Conservation (phyloP, 1,139 yeast species). For the Hemisphaericaspora xylanilytica region DNA sequence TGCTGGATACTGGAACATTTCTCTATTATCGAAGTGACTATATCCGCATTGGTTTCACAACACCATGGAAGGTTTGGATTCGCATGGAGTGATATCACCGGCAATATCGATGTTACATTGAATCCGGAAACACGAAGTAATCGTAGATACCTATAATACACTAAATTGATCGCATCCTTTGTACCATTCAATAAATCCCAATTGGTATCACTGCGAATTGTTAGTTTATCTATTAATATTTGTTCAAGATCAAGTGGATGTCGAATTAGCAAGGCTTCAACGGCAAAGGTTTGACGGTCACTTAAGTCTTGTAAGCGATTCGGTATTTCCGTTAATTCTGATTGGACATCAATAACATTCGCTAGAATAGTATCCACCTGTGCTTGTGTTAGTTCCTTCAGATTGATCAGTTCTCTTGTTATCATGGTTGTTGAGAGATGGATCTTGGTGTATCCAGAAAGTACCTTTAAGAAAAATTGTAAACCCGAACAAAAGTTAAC, state of each 20-base stretch:
- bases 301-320: neutral
- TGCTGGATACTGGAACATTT: constrained; percentile 2
- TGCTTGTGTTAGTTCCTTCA: constrained; percentile 2
- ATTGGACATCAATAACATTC: neutral
- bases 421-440: neutral
- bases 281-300: neutral
- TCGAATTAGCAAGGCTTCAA: neutral
- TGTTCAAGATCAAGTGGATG: neutral
- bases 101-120: constrained; percentile 4
- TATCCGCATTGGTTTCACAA: constrained; percentile 13
- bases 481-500: neutral
- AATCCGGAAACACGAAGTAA: neutral
- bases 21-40: constrained; percentile 14
- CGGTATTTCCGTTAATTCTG: neutral
- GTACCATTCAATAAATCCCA: neutral
- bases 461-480: no score
- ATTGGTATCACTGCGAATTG: neutral
- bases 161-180: neutral
- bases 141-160: constrained; percentile 2
- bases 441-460: no score
- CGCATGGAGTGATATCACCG: constrained; percentile 19
- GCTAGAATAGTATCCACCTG: neutral
- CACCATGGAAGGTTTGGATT: constrained; percentile 36
- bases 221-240: neutral
- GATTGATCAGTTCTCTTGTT: neutral